A percentile compares a stretch with the other conserved stretches of the same genome.
Conservation (phyloP, 768 basidiomycete species). For the Tubosaeta sp. region DNA sequence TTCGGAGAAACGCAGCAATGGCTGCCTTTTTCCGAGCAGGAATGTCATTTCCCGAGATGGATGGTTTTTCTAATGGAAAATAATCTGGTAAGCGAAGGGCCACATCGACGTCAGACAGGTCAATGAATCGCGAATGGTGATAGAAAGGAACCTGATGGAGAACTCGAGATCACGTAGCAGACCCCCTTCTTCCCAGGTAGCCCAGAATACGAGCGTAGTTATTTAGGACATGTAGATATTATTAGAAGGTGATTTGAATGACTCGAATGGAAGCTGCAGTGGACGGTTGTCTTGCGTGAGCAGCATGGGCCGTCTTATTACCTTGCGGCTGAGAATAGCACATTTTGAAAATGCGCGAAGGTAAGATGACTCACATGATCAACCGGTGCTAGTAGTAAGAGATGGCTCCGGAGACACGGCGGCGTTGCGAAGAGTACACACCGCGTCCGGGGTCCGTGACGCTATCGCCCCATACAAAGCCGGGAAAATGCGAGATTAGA, state of each 20-base stretch:
- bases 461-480: background rate
- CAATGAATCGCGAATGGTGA: no score
- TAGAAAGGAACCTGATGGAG: background rate
- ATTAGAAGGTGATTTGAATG: background rate
- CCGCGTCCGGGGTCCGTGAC: background rate
- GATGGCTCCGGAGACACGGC: background rate
- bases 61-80: background rate
- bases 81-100: no score
- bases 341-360: background rate
- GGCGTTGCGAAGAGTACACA: background rate
- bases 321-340: background rate
- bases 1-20: no score
- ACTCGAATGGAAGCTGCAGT: background rate
- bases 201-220: background rate
- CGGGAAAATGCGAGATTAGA: no score
- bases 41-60: background rate
- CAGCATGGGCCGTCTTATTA: background rate
- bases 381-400: background rate
- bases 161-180: no score
- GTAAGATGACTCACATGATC: background rate
- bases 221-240: background rate
- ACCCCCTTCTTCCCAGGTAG: background rate
- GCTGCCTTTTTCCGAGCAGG: background rate
- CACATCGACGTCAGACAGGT: no score
- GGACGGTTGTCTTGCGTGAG: no score